Base-by-base conservation (phyloP, 768 basidiomycete species). In the Panellus pusillus region DNA sequence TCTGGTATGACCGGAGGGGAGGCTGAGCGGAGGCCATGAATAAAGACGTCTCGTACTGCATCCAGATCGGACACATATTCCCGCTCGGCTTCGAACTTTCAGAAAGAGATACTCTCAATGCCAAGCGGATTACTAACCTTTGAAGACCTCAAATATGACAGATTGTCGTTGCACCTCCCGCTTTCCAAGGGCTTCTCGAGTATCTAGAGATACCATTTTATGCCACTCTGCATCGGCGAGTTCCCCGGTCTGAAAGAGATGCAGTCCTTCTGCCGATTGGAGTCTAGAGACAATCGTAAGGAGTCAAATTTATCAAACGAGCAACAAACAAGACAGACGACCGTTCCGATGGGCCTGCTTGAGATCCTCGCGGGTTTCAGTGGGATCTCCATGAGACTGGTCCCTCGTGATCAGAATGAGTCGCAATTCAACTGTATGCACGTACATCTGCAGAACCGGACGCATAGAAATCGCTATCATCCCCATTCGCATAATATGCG, bases 141-240 rank as follows among this genome's bases (percentile, higher is more conserved):
- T 87, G 69, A 98, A 86, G 19, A 96, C 72, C 66, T 98, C 95
- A 61, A 94, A 95, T 6, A 99, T 78, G 36, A 85, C 82, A 20
- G 84, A 89, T 67, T 98, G 94, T 41, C 94, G 79, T 53, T 88
- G 82, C 18, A 94, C 85, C 66, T 97, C 93, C 45, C 80, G 68
- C 65, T 86, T 83, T 20, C 86, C 84, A 2, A 98, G 70, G 0
- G 84, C 80, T 27, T 87, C 83, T 14, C 79, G 74, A 0, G 93
- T 83, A 61, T 82, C 82, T n/a, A 72, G 63, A 1, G 92, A 86
- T 2, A 95, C 88, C 8, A 93, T 81, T 28, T 79, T 74, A 63
- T 89, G 77, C 96, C 95, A 98, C 44, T 90, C 89, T 67, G 87
- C 82, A 55, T 93, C 84, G n/a, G 76, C 65, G 4, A 92, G 71